Evolutionary conservation across 345 rosid genomes (phyloP), one percentile per base, ranked within the genome.

Genomic region (Reutealis trisperma): DNA sequence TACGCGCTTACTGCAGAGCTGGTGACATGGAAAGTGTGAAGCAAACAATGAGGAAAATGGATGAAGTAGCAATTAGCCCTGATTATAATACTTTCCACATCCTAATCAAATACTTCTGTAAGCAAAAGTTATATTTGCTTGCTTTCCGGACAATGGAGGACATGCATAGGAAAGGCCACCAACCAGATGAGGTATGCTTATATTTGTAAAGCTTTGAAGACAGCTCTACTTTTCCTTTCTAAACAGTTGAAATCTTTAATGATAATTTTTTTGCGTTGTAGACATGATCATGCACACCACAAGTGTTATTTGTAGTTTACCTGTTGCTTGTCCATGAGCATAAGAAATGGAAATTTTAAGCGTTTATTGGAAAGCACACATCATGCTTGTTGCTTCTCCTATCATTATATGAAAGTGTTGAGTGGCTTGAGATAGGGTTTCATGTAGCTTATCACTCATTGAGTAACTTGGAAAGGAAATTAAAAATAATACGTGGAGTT

Each of bases 11-110:
- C 81, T 95, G 96, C 87, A 91, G 97, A 89, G 87, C 90, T 37
- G 90, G 97, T 74, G 97, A 92, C 52, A 95, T 90, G 93, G 90
- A 92, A 64, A 88, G 87, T 71, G 96, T 93, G 42, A 93, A 90
- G 98, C 83, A 85, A 74, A 85, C 86, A 65, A 85, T 95, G 93
- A 95, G 79, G 87, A 95, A 87, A 82, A 90, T 95, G 96, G 99
- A 95, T 65, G 97, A 93, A 77, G 78, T 83, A 64, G 88, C 89
- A 13, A 85, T 93, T 66, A 85, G 78, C 83, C 98, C 99, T 5
- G 93, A 91, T 83, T 83, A 85, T 77, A 88, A 86, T 58, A 95
- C 98, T 37, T 95, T 87, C 73, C 90, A 89, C 78, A 92, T 92
- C 78, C 88, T 95, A 59, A 86, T 92, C 67, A 93, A 93, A 81